Conservation (phyloP, 306 rosid genomes). For the Casuarina cunninghamiana region DNA sequence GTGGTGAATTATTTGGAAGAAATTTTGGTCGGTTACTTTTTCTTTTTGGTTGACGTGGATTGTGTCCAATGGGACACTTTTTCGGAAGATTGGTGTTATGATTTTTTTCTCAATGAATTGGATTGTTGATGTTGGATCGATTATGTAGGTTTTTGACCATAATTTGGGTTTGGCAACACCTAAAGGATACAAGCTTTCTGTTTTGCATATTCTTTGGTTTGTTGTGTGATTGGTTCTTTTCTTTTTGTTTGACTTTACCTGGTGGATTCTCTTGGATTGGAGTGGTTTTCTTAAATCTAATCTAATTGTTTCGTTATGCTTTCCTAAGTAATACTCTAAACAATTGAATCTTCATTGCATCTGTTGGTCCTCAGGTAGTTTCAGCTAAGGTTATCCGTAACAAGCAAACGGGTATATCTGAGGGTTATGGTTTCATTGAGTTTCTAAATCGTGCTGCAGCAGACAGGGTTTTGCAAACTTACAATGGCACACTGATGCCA, state of each 20-base stretch:
- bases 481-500: slow-evolving; percentile 58
- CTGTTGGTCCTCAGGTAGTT: slow-evolving; percentile 28
- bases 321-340: too few relatives aligned
- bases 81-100: neutral
- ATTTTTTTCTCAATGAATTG: neutral
- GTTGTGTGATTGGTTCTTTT: neutral
- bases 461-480: slow-evolving; percentile 46
- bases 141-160: too few relatives aligned
- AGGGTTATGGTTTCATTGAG: slow-evolving; percentile 68
- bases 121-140: neutral
- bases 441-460: slow-evolving; percentile 47
- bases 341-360: neutral
- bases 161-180: too few relatives aligned
- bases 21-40: too few relatives aligned
- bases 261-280: neutral
- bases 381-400: slow-evolving; percentile 62
- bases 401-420: slow-evolving; percentile 49
- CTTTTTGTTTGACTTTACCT: neutral
- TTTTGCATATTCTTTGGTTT: neutral
- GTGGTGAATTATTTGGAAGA: too few relatives aligned
- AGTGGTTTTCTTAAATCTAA: too few relatives aligned
- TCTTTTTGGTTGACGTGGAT: neutral
- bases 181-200: neutral
- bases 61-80: neutral
- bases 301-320: too few relatives aligned